These are phyloP conservation scores for Maudiozyma turicensis DNA, from an alignment of 805 yeast genomes.

Conservation along the genomic window DNA sequence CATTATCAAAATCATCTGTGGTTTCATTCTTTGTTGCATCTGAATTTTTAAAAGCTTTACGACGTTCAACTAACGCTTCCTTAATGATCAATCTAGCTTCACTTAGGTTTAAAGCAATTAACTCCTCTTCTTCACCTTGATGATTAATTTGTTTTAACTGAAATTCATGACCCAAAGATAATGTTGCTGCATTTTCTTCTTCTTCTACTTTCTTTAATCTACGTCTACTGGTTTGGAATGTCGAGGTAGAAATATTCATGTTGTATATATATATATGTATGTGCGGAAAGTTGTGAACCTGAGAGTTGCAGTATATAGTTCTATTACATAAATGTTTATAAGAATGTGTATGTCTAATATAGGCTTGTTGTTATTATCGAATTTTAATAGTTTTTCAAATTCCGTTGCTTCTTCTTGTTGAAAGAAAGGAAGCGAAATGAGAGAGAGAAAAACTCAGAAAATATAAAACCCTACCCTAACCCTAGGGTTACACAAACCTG, in stretches of 20 bases:
- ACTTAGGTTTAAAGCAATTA: slow-evolving; percentile 77
- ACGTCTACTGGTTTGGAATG: slow-evolving; percentile 77
- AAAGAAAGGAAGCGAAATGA: too few relatives aligned
- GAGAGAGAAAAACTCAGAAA: too few relatives aligned
- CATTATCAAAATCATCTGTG: slow-evolving; percentile 22
- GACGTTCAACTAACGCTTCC: slow-evolving; percentile 76
- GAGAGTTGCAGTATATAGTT: too few relatives aligned
- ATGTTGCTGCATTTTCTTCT: slow-evolving; percentile 83
- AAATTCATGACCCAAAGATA: slow-evolving; percentile 90
- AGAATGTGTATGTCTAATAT: too few relatives aligned
- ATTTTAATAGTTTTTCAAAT: too few relatives aligned
- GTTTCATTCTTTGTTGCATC: slow-evolving; percentile 10
- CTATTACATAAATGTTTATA: too few relatives aligned
- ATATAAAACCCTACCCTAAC: too few relatives aligned
- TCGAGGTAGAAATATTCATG: slow-evolving; percentile 86
- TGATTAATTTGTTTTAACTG: slow-evolving; percentile 71
- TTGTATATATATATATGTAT: slow-evolving; percentile 1
- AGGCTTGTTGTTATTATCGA: too few relatives aligned
- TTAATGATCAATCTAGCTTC: slow-evolving; percentile 86
- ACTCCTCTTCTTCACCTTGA: slow-evolving; percentile 64
- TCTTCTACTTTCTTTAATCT: slow-evolving; percentile 59
- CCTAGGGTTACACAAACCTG: too few relatives aligned
- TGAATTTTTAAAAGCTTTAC: slow-evolving; percentile 38
- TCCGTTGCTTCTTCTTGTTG: too few relatives aligned
- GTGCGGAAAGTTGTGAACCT: neutral